Base-by-base conservation (phyloP, 805 yeast genomes). In the Huiozyma sinensis region DNA sequence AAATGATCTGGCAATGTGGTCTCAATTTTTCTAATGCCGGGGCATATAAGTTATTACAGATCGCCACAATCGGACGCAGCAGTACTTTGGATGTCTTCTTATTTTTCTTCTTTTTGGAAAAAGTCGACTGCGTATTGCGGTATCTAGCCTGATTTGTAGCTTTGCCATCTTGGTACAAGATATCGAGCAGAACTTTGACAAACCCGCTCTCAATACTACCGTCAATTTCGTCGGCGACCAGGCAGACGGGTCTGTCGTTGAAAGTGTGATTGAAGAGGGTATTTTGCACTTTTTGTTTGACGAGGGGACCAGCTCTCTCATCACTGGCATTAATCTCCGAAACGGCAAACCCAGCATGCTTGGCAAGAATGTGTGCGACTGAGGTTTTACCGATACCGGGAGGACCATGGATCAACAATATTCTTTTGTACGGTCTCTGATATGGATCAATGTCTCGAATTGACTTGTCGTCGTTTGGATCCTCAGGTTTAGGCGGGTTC, bases 301-400 rank as follows among this genome's bases (percentile, higher is more conserved):
- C 77, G 5, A 60, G 56, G n/a, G 61, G 61, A 0, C 83, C 85
- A 0, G 82, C 73, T 48, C 90, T 69, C 56, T 82, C 87, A 54
- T 81, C 88, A 60, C 83, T 76, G 6, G 97, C 95, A 64, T 90
- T 90, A 47, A 90, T 73, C 54, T 90, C 98, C 51, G 83, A 72
- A 0, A 83, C 74, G 39, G 79, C 77, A 58, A 83, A 90, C 0
- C 95, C 95, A 35, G 84, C 74, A 50, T 85, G 95, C 39, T 70
- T 72, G 3, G 95, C 92, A 33, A 88, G 72, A 1, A 87, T 76
- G 56, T 89, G 96, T 0, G 90, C 86, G 1, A 88, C 80, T 0
- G 92, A 76, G 0, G 97, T 89, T 58, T 90, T 90, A 7, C 98
- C 98, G 12, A 83, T 71, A 1, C 98, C 98, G 0, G 95, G 88